Evolutionary conservation across 352 stramenopile genomes (phyloP).

Genomic region (Pythium vanterpoolii): DNA sequence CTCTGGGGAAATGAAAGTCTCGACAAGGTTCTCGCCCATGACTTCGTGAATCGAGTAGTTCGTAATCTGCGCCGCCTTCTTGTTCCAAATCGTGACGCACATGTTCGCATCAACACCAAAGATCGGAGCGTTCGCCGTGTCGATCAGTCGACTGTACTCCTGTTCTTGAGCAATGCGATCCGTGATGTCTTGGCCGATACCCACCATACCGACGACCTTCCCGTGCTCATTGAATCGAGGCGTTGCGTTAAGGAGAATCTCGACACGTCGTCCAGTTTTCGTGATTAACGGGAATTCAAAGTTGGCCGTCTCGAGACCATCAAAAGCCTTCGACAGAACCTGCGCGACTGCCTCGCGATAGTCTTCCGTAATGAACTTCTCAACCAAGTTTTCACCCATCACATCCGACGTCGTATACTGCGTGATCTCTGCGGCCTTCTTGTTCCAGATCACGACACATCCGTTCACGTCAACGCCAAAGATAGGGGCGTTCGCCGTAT

Average conservation of each 20-base stretch:
- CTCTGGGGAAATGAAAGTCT: constrained; percentile 82
- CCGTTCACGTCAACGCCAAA: constrained; percentile 88
- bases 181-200: constrained; percentile 66
- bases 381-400: constrained; percentile 54
- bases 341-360: constrained; percentile 46
- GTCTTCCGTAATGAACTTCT: constrained; percentile 56
- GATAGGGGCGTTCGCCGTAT: constrained; percentile 89
- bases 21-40: constrained; percentile 79
- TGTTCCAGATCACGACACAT: constrained; percentile 91
- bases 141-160: constrained; percentile 58
- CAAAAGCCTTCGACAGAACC: constrained; percentile 48
- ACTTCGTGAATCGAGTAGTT: constrained; percentile 85
- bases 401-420: constrained; percentile 66
- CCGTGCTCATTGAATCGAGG: constrained; percentile 55
- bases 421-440: constrained; percentile 88
- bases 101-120: constrained; percentile 63
- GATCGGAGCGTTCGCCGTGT: constrained; percentile 67
- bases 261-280: constrained; percentile 57
- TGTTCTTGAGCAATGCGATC: constrained; percentile 53
- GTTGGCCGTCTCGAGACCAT: constrained; percentile 50
- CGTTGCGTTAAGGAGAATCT: constrained; percentile 77
- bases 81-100: constrained; percentile 89
- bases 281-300: constrained; percentile 79
- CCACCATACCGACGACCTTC: constrained; percentile 62
- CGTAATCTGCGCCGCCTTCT: constrained; percentile 88